Base-by-base conservation (phyloP, 306 rosid species). In the Cicer yamashitae region DNA sequence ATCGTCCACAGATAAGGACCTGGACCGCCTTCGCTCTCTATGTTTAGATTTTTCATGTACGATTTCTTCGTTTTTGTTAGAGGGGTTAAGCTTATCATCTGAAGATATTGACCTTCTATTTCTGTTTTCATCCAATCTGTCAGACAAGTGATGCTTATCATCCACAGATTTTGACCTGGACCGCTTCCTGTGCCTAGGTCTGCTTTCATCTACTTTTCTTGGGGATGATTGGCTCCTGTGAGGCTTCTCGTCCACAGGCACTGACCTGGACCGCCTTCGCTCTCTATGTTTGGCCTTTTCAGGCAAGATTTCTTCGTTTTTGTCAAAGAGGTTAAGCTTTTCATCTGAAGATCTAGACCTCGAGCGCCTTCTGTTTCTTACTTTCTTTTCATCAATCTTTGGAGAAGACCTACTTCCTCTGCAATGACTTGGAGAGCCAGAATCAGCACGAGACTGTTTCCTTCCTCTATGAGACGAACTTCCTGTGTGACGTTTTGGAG, bases 151-250 rank as follows among this genome's bases (percentile, higher is more conserved):
- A 67, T 76, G 87, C 86, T 83, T 85, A n/a, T 52, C 86, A 37
- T 93, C 98, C 61, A 81, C 74, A 74, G 98, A 96, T 64, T 77
- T 90, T 75, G 99, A 96, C 81, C 92, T 89, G 37, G 98, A 90
- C 72, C 91, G 84, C 80, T 75, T 83, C 77, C 53, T 85, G 60
- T 84, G 89, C 79, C 80, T 89, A 71, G 86, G 86, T 82, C 78
- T 86, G 78, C 77, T 88, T 70, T 89, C 96, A 69, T 84, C 89
- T 75, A 71, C 50, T 79, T 83, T 83, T 89, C 82, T 85, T 13
- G 97, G 97, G 25, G 93, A 82, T 67, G 87, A 82, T 69, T 86
- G 86, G 71, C 12, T 13, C 69, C 77, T 75, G 22, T 74, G 83
- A 71, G 71, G 80, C 88, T 86, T 89, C 71, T 76, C 93, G 58